Evolutionary conservation across 352 stramenopile species (phyloP), one percentile per base, ranked within the genome.

Genomic region (Phytophthora idaei): DNA sequence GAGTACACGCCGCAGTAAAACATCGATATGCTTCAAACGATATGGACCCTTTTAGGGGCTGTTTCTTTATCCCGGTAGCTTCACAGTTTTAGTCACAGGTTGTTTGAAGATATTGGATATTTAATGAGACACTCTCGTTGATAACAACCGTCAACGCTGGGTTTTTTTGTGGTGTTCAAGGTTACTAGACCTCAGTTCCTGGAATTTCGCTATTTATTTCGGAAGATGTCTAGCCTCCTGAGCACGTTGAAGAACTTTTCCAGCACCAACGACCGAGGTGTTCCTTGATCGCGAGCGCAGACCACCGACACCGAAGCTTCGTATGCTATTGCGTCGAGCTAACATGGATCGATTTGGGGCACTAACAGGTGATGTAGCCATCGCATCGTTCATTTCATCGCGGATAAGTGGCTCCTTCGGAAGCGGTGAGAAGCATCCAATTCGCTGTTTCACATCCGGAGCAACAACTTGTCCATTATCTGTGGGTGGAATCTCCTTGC

Each of bases 391-490:
- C 36, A 42, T 64, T 12, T 85, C 81, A 31, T 90, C 73, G 0
- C 81, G 71, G 7, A 87, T 60, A 4, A 93, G 77, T 14, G 48
- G 9, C 17, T 91, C 83, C 56, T 87, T 92, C 2, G 59, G 62
- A 4, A 92, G 53, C 9, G 75, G 57, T 29, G 61, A 45, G 14
- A 90, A 75, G 12, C 25, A 57, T 2, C 71, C 73, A 53, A 92
- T 84, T n/a, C 70, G 73, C 44, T 89, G 69, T 48, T 80, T 80
- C 21, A 92, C 57, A 4, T 77, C 72, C 32, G 69, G 41, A 4
- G 81, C 73, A 9, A 92, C 73, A 5, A 71, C 67, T 47, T 89
- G 72, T 27, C 67, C 85, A 36, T 80, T 78, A 49, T 92, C 83
- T 0, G 80, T 85, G 6, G 87, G 76, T 14, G 77, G 70, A 17